These are phyloP conservation scores for Austroboletus niveus DNA, from an alignment of 1,284 basidiomycete genomes.

Conservation along the genomic window DNA sequence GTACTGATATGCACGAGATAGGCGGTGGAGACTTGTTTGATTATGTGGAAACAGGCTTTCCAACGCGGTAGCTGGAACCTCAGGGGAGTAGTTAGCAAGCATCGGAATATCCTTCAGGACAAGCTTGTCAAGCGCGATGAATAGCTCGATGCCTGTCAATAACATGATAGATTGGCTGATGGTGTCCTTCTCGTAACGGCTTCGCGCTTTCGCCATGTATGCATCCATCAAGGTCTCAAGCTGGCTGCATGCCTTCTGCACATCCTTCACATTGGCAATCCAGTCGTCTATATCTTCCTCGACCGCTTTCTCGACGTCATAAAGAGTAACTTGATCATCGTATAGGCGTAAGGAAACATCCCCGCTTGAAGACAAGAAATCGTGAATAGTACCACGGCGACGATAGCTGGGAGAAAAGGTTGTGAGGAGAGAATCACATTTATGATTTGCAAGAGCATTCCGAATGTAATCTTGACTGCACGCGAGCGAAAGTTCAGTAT, in stretches of 20 bases:
- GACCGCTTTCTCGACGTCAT: not conserved
- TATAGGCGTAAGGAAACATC: not conserved
- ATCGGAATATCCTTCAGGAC: not conserved
- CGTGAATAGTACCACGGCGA: slow-evolving; percentile 5
- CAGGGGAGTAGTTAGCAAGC: not conserved
- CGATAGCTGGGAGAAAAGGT: not conserved
- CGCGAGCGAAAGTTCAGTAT: not conserved
- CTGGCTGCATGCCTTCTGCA: not conserved
- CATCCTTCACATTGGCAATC: not conserved
- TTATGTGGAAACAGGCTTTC: not conserved
- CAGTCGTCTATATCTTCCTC: not conserved
- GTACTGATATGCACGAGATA: not conserved
- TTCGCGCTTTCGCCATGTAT: not conserved
- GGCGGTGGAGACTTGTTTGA: not conserved
- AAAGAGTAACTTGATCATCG: slow-evolving; percentile 21
- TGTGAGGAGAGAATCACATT: not conserved
- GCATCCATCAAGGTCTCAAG: not conserved
- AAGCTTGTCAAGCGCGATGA: not conserved
- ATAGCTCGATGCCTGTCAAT: not conserved
- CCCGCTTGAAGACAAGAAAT: slow-evolving; percentile 5
- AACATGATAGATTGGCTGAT: not conserved
- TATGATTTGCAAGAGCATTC: not conserved
- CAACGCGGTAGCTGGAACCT: not conserved
- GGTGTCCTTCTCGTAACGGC: too few species aligned
- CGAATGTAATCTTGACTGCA: not conserved